Evolutionary conservation across 2,329 filamentous ascomycete species (phyloP).

Genomic region (Teratosphaeria pseudoeucalypti): DNA sequence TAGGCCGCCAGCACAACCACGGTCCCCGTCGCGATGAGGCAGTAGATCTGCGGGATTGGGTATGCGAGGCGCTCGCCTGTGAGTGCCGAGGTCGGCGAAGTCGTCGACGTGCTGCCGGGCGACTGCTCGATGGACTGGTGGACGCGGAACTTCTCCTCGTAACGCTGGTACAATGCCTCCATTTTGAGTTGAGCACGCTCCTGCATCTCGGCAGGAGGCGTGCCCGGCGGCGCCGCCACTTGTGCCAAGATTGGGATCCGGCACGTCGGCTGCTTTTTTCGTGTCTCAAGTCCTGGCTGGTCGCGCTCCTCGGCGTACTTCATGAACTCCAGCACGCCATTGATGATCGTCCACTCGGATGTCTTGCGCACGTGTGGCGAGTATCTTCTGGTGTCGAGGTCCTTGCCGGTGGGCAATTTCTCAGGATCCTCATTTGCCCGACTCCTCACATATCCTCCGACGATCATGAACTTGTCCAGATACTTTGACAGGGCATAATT

Average conservation of each 20-base stretch:
- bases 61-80: conserved; percentile 7
- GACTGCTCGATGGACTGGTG: conserved; percentile 17
- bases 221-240: conserved; percentile 30
- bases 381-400: neutral
- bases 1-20: conserved; percentile 44
- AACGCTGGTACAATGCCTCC: conserved; percentile 32
- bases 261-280: conserved; percentile 6
- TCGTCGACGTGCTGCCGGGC: conserved; percentile 7
- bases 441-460: conserved; percentile 39
- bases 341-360: conserved; percentile 6
- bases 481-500: conserved; percentile 44
- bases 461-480: conserved; percentile 38
- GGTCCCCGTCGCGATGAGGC: conserved; percentile 43
- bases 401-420: neutral
- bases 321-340: conserved; percentile 8
- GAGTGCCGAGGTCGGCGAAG: conserved; percentile 4
- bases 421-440: conserved; percentile 26
- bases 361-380: neutral
- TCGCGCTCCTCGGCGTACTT: conserved; percentile 14
- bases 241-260: conserved; percentile 36
- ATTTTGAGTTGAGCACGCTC: conserved; percentile 35
- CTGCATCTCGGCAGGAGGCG: conserved; percentile 32
- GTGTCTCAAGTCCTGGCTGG: conserved; percentile 35
- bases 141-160: conserved; percentile 29
- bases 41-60: conserved; percentile 42